Evolutionary conservation across 371 early-diverging fungal species (phyloP), one percentile per base, ranked within the genome.

Genomic region (Mortierella sp.): DNA sequence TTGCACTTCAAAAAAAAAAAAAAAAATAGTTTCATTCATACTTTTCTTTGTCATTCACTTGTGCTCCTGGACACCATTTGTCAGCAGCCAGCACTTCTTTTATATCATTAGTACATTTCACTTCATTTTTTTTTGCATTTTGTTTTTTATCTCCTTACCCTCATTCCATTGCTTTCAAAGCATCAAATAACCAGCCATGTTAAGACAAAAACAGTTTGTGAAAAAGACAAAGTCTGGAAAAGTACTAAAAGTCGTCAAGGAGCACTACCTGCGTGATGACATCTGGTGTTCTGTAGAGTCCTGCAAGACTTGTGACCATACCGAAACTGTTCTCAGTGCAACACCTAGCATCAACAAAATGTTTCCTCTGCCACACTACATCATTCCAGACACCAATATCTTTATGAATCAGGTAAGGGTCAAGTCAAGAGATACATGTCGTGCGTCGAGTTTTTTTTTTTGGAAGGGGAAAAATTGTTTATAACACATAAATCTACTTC

Each of bases 181-280:
- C 20, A 11, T 22, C 63, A 54, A 8, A 22, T 49, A n/a, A 62
- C 30, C 28, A 40, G 24, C 55, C 32, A 81, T 81, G 83, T 59
- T 75, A 37, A 65, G 83, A 45, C 83, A 81, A 60, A 81, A 81
- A 69, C 72, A 76, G 39, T 75, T 75, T 51, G 72, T 75, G 45
- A 75, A 81, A 59, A 81, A 81, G 76, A 81, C 75, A 65, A 75
- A 73, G 67, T 75, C 83, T 5, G 98, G 99, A 30, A 94, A 93
- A 65, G 94, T 97, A 57, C 90, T 96, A 66, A 96, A 95, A 77
- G 95, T 97, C n/a, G 94, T 97, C 72, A 94, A 94, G 80, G 98
- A 98, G 80, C 97, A 97, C 76, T 98, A 98, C 84, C 86, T 98
- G 35, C 94, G 98, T 40, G 97, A 98, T 83, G 99, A 98, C 83